These are phyloP conservation scores for Russula sp. DNA, from an alignment of 768 basidiomycete genomes.

Conservation along the genomic window DNA sequence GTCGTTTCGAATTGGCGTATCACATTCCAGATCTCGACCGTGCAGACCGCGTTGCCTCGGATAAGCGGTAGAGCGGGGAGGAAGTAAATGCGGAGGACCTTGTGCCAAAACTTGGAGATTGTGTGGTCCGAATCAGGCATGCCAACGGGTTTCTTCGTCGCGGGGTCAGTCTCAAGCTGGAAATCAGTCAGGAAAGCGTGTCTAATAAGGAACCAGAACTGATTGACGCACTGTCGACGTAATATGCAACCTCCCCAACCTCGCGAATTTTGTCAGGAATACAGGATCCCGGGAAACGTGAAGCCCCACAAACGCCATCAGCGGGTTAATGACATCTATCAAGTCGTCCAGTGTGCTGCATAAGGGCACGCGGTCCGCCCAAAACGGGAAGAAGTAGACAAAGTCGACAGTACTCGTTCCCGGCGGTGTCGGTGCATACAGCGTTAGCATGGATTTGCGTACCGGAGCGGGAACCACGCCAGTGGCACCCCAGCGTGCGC, in stretches of 20 bases:
- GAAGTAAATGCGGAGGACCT: constrained; percentile 68
- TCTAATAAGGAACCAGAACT: not conserved
- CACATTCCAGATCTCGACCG: constrained; percentile 89
- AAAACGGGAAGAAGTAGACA: constrained; percentile 86
- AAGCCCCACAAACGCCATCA: constrained; percentile 72
- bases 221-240: constrained; percentile 40
- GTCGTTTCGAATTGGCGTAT: constrained; percentile 72
- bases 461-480: constrained; percentile 45
- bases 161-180: constrained; percentile 47
- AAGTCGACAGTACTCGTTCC: constrained; percentile 68
- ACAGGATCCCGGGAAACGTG: constrained; percentile 73
- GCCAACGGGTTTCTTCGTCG: constrained; percentile 50
- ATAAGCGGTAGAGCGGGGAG: constrained; percentile 84
- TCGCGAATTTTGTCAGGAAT: constrained; percentile 72
- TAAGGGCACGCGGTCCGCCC: constrained; percentile 63
- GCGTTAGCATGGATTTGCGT: constrained; percentile 61
- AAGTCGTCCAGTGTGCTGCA: constrained; percentile 63
- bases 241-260: constrained; percentile 66
- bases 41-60: constrained; percentile 78
- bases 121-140: constrained; percentile 52
- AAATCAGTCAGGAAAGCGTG: not conserved
- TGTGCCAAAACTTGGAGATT: constrained; percentile 76
- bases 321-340: constrained; percentile 64
- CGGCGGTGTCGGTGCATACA: constrained; percentile 75
- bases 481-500: constrained; percentile 53